These are phyloP conservation scores for Chlorella sp. DNA, from an alignment of 139 green algal genomes.

Conservation along the genomic window DNA sequence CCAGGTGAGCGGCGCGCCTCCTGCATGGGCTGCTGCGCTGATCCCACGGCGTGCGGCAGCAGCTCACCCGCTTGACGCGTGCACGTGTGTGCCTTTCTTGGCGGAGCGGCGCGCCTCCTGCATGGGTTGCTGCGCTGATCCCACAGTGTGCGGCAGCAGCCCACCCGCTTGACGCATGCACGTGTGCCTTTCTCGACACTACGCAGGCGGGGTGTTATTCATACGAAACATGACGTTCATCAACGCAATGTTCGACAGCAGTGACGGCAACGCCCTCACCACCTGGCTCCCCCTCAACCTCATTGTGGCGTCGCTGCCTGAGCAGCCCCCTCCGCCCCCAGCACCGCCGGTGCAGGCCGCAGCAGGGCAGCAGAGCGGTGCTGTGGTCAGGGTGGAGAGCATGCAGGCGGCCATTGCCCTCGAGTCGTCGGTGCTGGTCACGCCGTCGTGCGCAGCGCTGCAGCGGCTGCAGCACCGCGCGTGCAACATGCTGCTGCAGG, in stretches of 20 bases:
- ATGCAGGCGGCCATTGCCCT: not conserved
- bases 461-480: not conserved
- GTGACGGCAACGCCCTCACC: not conserved
- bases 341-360: too few species aligned
- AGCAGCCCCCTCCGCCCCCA: too few species aligned
- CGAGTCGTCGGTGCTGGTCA: not conserved
- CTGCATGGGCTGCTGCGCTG: not conserved
- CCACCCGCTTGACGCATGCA: not conserved
- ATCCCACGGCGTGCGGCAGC: not conserved
- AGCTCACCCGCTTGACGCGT: not conserved
- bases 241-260: not conserved
- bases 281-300: not conserved
- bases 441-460: not conserved
- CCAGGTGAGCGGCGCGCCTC: not conserved
- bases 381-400: too few species aligned
- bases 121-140: not conserved
- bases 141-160: not conserved
- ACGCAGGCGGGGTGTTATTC: not conserved
- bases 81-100: not conserved
- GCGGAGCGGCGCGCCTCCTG: not conserved
- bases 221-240: not conserved
- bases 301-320: too few species aligned
- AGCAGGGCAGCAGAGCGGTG: too few species aligned
- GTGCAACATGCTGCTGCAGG: not conserved
- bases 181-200: not conserved